A percentile compares a stretch with the other conserved stretches of the same genome.
phyloP scores from a whole-genome alignment of 306 rosid species.

The Castanea sativa region DNA sequence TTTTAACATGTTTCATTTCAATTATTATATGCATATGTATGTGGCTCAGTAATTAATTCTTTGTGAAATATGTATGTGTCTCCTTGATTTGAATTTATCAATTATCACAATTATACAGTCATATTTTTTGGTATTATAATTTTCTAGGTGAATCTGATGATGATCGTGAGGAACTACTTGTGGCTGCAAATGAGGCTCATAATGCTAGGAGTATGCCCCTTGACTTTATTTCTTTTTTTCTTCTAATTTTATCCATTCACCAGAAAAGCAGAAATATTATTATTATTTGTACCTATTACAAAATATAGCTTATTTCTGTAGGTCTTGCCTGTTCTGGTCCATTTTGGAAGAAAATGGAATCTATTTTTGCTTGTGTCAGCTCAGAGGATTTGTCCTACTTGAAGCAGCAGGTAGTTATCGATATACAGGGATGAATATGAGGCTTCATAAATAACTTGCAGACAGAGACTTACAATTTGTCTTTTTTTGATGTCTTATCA shows the following conservation, averaged over 20 bases:
- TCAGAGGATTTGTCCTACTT: constrained; percentile 65
- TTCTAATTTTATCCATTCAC: background rate
- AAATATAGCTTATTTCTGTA: constrained; percentile 38
- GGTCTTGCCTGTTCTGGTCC: constrained; percentile 66
- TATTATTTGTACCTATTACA: constrained; percentile 21
- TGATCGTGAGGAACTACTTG: constrained; percentile 65
- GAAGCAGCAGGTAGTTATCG: constrained; percentile 67
- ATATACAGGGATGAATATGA: constrained; percentile 21
- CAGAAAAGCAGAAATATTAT: constrained; percentile 10
- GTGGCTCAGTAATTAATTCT: background rate
- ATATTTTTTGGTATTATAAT: constrained; percentile 20
- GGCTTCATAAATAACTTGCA: background rate
- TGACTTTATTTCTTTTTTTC: constrained; percentile 16
- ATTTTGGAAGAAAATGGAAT: constrained; percentile 83
- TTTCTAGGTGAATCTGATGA: constrained; percentile 83
- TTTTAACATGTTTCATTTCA: background rate
- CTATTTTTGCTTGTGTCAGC: constrained; percentile 58
- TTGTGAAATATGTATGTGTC: background rate
- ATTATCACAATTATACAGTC: background rate
- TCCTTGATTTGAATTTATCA: background rate
- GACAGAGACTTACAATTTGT: constrained; percentile 28
- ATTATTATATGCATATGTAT: background rate
- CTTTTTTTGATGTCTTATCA: constrained; percentile 38
- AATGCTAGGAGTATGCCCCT: constrained; percentile 70
- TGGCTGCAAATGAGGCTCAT: constrained; percentile 71